phyloP scores from a whole-genome alignment of 2,329 filamentous ascomycete species.

The Beauveria asiatica region DNA sequence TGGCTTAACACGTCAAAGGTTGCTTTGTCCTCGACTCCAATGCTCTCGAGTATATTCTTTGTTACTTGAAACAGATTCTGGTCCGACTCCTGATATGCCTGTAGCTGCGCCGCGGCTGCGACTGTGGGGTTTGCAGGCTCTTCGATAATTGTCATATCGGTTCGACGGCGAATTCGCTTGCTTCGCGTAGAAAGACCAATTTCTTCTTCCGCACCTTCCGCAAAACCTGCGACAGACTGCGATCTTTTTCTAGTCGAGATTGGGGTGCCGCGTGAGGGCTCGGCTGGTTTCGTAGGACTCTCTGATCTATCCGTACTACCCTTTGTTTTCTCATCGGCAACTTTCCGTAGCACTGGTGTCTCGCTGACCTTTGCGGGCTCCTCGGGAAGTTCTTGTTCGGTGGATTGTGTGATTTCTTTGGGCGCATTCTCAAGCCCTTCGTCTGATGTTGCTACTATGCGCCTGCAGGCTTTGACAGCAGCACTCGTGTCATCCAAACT shows the following conservation, averaged over 20 bases:
- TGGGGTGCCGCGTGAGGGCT: constrained; percentile 26
- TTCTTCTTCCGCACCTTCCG: constrained; percentile 49
- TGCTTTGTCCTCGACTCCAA: constrained; percentile 43
- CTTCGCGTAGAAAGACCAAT: constrained; percentile 51
- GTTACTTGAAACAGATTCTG: constrained; percentile 47
- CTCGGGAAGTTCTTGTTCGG: neutral
- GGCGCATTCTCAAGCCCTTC: constrained; percentile 16
- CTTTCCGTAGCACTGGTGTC: constrained; percentile 4
- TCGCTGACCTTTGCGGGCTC: constrained; percentile 14
- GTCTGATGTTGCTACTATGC: constrained; percentile 19
- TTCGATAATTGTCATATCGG: constrained; percentile 43
- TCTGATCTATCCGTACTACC: constrained; percentile 16
- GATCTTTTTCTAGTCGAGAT: constrained; percentile 49
- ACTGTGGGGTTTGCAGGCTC: constrained; percentile 45
- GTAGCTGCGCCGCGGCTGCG: constrained; percentile 45
- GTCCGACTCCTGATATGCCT: constrained; percentile 48
- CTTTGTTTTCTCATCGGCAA: constrained; percentile 17
- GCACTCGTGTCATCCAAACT: neutral
- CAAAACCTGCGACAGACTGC: constrained; percentile 51
- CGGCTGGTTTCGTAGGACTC: constrained; percentile 20
- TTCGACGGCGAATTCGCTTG: constrained; percentile 53
- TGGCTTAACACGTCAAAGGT: constrained; percentile 39
- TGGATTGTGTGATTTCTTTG: neutral
- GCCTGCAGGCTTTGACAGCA: constrained; percentile 21
- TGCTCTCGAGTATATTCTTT: constrained; percentile 45